Conservation (phyloP, 495 filamentous ascomycete genomes). For the Evernia prunastri region DNA sequence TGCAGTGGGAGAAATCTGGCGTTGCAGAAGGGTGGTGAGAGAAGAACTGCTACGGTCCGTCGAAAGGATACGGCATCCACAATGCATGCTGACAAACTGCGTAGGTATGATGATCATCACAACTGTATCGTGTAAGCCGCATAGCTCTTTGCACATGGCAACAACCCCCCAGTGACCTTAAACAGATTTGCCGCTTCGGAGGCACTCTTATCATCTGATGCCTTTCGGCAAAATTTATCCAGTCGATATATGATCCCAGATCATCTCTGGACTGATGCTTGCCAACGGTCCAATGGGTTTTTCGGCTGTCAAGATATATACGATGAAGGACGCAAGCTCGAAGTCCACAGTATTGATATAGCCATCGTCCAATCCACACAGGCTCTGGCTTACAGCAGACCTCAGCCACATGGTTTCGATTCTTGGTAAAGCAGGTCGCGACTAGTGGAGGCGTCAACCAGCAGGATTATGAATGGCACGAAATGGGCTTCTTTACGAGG, state of each 20-base stretch:
- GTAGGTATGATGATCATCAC: slow-evolving; percentile 9
- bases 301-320: slow-evolving; percentile 17
- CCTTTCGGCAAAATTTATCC: slow-evolving; percentile 9
- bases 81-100: background rate
- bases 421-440: slow-evolving; percentile 29
- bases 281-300: slow-evolving; percentile 16
- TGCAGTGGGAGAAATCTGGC: slow-evolving; percentile 10
- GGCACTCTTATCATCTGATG: slow-evolving; percentile 6
- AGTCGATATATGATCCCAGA: slow-evolving; percentile 11
- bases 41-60: slow-evolving; percentile 15
- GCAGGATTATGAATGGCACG: slow-evolving; percentile 20
- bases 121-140: slow-evolving; percentile 13
- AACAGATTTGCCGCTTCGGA: slow-evolving; percentile 9
- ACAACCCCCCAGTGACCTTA: background rate
- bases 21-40: slow-evolving; percentile 12
- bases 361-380: slow-evolving; percentile 1
- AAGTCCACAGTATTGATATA: slow-evolving; percentile 13
- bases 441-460: slow-evolving; percentile 10
- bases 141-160: background rate
- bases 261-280: slow-evolving; percentile 12
- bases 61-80: slow-evolving; percentile 1
- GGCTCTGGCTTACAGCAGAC: slow-evolving; percentile 17
- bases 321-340: slow-evolving; percentile 13
- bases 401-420: slow-evolving; percentile 33
- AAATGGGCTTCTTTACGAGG: slow-evolving; percentile 21